Evolutionary conservation across 2,329 filamentous ascomycete genomes (phyloP).

Genomic region (Ophiostoma novo-ulmi): DNA sequence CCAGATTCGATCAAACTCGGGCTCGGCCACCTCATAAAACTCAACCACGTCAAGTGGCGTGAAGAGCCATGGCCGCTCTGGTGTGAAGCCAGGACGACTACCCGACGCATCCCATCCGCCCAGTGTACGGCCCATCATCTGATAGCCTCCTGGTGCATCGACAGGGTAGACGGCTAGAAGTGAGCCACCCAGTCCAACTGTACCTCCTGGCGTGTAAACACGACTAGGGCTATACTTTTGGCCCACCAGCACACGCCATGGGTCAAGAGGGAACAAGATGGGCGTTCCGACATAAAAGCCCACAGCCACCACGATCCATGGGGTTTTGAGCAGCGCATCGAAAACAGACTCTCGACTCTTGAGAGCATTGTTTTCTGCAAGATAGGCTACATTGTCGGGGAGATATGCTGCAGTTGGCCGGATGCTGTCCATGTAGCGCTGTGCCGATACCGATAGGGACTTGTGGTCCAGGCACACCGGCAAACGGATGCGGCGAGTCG

Average conservation of each 20-base stretch:
- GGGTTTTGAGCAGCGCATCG: slow-evolving; percentile 1
- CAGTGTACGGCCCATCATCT: slow-evolving; percentile 42
- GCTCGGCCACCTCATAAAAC: slow-evolving; percentile 49
- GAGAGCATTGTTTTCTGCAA: slow-evolving; percentile 8
- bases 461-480: slow-evolving; percentile 7
- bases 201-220: slow-evolving; percentile 8
- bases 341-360: not conserved
- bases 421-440: slow-evolving; percentile 10
- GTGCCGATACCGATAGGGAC: not conserved
- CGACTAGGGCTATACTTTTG: slow-evolving; percentile 12
- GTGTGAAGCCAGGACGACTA: slow-evolving; percentile 45
- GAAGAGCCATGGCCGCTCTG: slow-evolving; percentile 49
- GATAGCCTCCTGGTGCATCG: slow-evolving; percentile 38
- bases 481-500: not conserved
- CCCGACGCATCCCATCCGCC: slow-evolving; percentile 51
- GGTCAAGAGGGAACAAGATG: slow-evolving; percentile 5
- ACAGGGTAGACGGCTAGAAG: slow-evolving; percentile 8
- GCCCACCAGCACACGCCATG: slow-evolving; percentile 6
- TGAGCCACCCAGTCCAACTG: not conserved
- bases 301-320: slow-evolving; percentile 4
- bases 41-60: slow-evolving; percentile 53
- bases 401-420: slow-evolving; percentile 12
- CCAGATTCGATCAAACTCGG: slow-evolving; percentile 42
- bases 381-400: slow-evolving; percentile 7
- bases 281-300: slow-evolving; percentile 12